A percentile compares a stretch with the other conserved stretches of the same genome.
phyloP scores from a whole-genome alignment of 1,284 basidiomycete species.

The Bondarzewia mesenterica region DNA sequence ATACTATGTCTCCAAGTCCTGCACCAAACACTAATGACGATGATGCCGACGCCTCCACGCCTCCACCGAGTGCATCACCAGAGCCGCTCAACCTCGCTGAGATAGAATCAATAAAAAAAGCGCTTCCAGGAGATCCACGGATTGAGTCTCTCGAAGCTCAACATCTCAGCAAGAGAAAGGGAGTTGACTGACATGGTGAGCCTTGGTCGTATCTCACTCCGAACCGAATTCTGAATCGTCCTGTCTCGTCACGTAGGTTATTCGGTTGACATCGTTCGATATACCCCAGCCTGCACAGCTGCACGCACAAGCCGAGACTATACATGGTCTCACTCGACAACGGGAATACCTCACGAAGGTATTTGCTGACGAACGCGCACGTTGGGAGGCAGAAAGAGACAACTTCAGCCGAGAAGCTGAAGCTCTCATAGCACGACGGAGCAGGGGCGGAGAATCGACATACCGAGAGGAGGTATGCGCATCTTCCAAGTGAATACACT shows the following conservation, averaged over 20 bases:
- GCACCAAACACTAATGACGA: constrained; percentile 9
- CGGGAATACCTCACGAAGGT: constrained; percentile 47
- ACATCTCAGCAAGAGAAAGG: constrained; percentile 29
- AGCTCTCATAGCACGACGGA: constrained; percentile 44
- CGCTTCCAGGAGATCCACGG: constrained; percentile 18
- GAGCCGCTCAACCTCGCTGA: constrained; percentile 24
- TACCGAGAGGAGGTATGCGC: constrained; percentile 37
- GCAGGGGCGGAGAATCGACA: constrained; percentile 24
- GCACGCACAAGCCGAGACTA: constrained; percentile 50
- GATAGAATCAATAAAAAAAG: constrained; percentile 23
- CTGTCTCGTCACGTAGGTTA: constrained; percentile 30
- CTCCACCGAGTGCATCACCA: constrained; percentile 16
- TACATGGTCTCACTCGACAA: constrained; percentile 45
- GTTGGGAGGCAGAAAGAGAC: constrained; percentile 52
- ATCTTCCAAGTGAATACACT: not conserved
- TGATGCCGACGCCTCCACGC: constrained; percentile 1
- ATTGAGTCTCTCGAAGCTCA: constrained; percentile 13
- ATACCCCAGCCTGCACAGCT: constrained; percentile 40
- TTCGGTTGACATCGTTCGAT: constrained; percentile 36
- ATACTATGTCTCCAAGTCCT: constrained; percentile 32
- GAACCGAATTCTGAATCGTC: constrained; percentile 6
- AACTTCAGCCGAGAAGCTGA: constrained; percentile 56
- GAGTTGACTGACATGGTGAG: constrained; percentile 55
- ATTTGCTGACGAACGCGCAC: constrained; percentile 43
- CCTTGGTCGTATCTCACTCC: constrained; percentile 4